Percentiles rank a stretch among this genome's conserved stretches.
Evolutionary conservation across 2,329 filamentous ascomycete genomes (phyloP).

Genomic region (Colletotrichum magnum): DNA sequence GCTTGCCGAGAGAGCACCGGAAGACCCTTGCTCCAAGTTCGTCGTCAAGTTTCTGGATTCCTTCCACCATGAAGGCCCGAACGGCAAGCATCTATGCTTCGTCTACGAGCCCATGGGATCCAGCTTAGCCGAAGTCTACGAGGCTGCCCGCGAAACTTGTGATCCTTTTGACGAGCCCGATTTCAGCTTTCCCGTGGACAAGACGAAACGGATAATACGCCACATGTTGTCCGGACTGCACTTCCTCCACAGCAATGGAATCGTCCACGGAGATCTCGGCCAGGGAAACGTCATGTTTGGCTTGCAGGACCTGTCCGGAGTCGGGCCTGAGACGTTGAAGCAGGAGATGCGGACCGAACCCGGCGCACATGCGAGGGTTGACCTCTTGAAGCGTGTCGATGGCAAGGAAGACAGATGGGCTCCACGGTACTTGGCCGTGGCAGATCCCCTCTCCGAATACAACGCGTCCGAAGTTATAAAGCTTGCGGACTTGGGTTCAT

Average conservation of each 20-base stretch:
- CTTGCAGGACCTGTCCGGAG: not conserved
- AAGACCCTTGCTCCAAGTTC: conserved; percentile 6
- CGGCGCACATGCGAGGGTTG: not conserved
- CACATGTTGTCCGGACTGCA: conserved; percentile 19
- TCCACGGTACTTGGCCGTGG: conserved; percentile 11
- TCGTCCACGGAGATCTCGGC: conserved; percentile 35
- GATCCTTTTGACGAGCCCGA: not conserved
- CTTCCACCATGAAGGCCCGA: conserved; percentile 50
- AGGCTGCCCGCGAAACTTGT: conserved; percentile 31
- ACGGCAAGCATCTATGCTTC: conserved; percentile 50
- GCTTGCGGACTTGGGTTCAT: conserved; percentile 26
- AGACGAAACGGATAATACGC: not conserved
- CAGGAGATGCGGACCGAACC: not conserved
- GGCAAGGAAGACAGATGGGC: conserved; percentile 27
- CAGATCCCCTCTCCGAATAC: conserved; percentile 3
- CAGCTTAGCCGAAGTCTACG: conserved; percentile 42
- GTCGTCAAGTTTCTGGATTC: conserved; percentile 45
- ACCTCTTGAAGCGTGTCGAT: conserved; percentile 15
- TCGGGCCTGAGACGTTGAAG: not conserved
- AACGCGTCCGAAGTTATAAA: not conserved
- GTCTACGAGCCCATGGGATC: conserved; percentile 51
- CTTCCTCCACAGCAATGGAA: conserved; percentile 25
- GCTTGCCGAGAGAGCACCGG: conserved; percentile 16
- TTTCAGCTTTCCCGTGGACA: not conserved
- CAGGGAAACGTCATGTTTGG: conserved; percentile 31